A percentile compares a stretch with the other conserved stretches of the same genome.
These are phyloP conservation scores for Mrakia blollopis DNA, from an alignment of 768 basidiomycete species.

Conservation along the genomic window DNA sequence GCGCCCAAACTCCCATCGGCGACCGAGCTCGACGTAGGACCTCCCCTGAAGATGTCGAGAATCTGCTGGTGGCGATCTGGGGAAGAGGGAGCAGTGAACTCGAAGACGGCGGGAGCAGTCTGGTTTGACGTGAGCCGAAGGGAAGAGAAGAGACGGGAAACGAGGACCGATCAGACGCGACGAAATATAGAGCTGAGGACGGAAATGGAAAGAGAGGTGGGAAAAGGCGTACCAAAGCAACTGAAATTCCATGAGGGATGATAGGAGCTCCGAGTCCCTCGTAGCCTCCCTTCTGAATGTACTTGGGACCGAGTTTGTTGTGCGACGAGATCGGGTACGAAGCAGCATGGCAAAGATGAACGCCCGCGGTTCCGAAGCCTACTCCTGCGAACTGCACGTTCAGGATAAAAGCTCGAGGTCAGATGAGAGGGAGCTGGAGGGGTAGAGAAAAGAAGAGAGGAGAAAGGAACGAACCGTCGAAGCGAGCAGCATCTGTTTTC, in stretches of 20 bases:
- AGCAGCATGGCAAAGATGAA: constrained; percentile 40
- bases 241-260: constrained; percentile 89
- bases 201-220: background rate
- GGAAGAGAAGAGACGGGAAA: too few species aligned
- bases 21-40: constrained; percentile 58
- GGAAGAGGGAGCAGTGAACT: constrained; percentile 90
- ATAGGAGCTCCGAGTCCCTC: constrained; percentile 57
- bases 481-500: constrained; percentile 77
- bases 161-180: background rate
- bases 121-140: background rate
- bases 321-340: constrained; percentile 66
- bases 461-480: constrained; percentile 13
- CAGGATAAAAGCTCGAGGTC: background rate
- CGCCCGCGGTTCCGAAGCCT: constrained; percentile 51
- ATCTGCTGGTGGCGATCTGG: constrained; percentile 73
- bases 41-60: constrained; percentile 64
- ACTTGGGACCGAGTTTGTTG: constrained; percentile 86
- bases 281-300: constrained; percentile 30
- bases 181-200: too few species aligned
- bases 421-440: too few species aligned
- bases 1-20: constrained; percentile 49
- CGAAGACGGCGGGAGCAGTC: constrained; percentile 84
- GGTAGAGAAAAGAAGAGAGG: background rate
- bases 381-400: constrained; percentile 69
- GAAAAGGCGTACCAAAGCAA: constrained; percentile 53